phyloP scores from a whole-genome alignment of 2,329 filamentous ascomycete species.

The Xylariaceae sp. region DNA sequence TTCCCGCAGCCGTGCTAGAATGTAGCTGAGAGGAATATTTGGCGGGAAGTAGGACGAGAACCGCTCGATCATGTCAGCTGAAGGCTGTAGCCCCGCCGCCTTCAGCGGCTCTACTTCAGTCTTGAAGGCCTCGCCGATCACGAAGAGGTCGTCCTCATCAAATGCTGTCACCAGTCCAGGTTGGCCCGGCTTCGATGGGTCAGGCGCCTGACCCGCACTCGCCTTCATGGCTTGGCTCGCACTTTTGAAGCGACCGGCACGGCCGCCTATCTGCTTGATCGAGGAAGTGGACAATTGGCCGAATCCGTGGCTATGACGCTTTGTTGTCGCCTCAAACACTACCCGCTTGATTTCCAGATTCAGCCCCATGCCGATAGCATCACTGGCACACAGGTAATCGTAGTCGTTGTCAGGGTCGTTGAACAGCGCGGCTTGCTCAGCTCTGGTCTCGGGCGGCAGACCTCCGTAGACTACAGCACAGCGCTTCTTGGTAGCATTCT shows the following conservation, averaged over 20 bases:
- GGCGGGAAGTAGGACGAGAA: slow-evolving; percentile 79
- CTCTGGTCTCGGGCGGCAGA: slow-evolving; percentile 84
- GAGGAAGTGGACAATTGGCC: slow-evolving; percentile 63
- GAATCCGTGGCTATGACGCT: slow-evolving; percentile 56
- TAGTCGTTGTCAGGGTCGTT: slow-evolving; percentile 95
- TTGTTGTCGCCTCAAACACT: slow-evolving; percentile 72
- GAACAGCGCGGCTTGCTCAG: slow-evolving; percentile 85
- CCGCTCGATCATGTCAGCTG: slow-evolving; percentile 57
- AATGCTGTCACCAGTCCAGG: slow-evolving; percentile 74
- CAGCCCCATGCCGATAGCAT: slow-evolving; percentile 95
- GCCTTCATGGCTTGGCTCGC: slow-evolving; percentile 47
- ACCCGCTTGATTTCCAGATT: slow-evolving; percentile 89
- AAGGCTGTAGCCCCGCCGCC: slow-evolving; percentile 68
- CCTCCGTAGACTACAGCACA: slow-evolving; percentile 92
- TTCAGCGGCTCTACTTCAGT: slow-evolving; percentile 57
- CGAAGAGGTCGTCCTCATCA: slow-evolving; percentile 58
- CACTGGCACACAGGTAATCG: slow-evolving; percentile 86
- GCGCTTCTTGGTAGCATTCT: slow-evolving; percentile 64
- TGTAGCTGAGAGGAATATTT: slow-evolving; percentile 73
- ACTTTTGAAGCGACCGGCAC: slow-evolving; percentile 78
- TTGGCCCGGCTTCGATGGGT: slow-evolving; percentile 12
- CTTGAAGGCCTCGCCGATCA: slow-evolving; percentile 56
- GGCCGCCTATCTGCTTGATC: slow-evolving; percentile 89
- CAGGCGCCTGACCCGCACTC: slow-evolving; percentile 4
- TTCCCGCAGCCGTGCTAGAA: slow-evolving; percentile 68